Evolutionary conservation across 805 yeast genomes (phyloP).

Genomic region (Suhomyces xylopsoci): DNA sequence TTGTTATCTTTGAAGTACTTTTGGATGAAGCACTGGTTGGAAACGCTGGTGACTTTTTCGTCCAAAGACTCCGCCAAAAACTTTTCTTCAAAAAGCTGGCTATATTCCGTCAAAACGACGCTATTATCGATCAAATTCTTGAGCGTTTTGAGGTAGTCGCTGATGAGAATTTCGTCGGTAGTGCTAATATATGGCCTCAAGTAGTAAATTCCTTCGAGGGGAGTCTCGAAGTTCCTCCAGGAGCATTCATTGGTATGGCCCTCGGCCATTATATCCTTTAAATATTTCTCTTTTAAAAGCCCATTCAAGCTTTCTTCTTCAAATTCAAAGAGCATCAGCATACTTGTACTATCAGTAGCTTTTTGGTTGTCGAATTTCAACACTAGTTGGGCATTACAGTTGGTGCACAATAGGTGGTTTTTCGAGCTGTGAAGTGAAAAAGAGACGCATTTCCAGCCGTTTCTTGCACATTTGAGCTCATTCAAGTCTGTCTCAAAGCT

Average conservation of each 20-base stretch:
- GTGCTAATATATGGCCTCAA: conserved; percentile 28
- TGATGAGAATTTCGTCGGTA: conserved; percentile 28
- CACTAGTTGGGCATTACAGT: conserved; percentile 28
- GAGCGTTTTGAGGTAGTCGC: conserved; percentile 26
- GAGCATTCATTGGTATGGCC: conserved; percentile 34
- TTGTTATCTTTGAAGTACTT: conserved; percentile 31
- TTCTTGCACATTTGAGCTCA: conserved; percentile 47
- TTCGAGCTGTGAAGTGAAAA: conserved; percentile 19
- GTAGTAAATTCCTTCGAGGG: conserved; percentile 33
- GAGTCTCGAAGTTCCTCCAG: conserved; percentile 37
- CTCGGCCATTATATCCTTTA: conserved; percentile 17
- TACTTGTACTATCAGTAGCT: not conserved
- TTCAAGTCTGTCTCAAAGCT: conserved; percentile 20
- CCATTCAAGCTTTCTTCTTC: conserved; percentile 43
- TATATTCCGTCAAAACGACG: conserved; percentile 12
- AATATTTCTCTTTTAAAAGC: conserved; percentile 16
- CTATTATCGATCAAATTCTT: conserved; percentile 27
- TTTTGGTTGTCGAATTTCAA: conserved; percentile 24
- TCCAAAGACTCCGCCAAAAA: conserved; percentile 2
- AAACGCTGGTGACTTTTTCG: conserved; percentile 17
- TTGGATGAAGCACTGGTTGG: conserved; percentile 33
- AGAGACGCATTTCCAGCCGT: conserved; percentile 53
- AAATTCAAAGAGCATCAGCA: conserved; percentile 7
- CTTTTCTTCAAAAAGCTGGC: conserved; percentile 4
- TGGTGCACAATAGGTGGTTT: conserved; percentile 33